Conservation (phyloP, 495 filamentous ascomycete species). For the Aspergillus heteromorphus region DNA sequence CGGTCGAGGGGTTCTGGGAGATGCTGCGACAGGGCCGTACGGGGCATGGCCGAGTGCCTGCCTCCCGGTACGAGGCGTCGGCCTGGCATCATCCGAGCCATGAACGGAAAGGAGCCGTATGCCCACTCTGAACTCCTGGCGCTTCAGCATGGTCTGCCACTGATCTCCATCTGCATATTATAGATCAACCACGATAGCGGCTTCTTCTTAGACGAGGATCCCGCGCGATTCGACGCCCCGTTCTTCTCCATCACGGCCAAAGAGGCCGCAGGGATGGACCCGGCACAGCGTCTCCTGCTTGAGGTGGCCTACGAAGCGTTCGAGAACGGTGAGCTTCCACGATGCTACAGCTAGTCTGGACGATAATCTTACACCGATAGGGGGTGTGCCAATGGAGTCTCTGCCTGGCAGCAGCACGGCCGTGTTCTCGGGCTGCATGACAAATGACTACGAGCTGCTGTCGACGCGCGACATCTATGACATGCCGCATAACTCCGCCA, state of each 20-base stretch:
- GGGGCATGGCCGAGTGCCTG: conserved; percentile 17
- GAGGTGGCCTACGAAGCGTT: conserved; percentile 53
- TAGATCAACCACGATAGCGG: conserved; percentile 29
- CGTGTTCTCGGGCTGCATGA: conserved; percentile 40
- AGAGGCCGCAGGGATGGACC: conserved; percentile 43
- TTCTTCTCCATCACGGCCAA: conserved; percentile 52
- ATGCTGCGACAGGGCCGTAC: conserved; percentile 45
- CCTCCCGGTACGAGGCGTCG: conserved; percentile 18
- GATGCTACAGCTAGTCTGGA: too few relatives aligned
- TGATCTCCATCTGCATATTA: too few relatives aligned
- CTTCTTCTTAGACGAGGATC: conserved; percentile 35
- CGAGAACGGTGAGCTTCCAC: conserved; percentile 43
- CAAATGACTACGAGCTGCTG: conserved; percentile 39
- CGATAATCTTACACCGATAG: too few relatives aligned
- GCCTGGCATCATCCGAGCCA: conserved; percentile 23
- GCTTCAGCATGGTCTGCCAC: too few relatives aligned
- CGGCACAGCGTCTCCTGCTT: conserved; percentile 38
- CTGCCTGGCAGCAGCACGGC: conserved; percentile 41
- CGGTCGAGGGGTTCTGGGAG: conserved; percentile 51
- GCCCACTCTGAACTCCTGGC: not conserved
- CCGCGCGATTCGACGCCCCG: conserved; percentile 29
- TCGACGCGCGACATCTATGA: conserved; percentile 33
- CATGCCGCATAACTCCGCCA: conserved; percentile 24
- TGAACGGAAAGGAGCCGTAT: conserved; percentile 25
- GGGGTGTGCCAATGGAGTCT: conserved; percentile 34